Evolutionary conservation across 768 basidiomycete genomes (phyloP).

Genomic region (Fistulinella prunicolor): DNA sequence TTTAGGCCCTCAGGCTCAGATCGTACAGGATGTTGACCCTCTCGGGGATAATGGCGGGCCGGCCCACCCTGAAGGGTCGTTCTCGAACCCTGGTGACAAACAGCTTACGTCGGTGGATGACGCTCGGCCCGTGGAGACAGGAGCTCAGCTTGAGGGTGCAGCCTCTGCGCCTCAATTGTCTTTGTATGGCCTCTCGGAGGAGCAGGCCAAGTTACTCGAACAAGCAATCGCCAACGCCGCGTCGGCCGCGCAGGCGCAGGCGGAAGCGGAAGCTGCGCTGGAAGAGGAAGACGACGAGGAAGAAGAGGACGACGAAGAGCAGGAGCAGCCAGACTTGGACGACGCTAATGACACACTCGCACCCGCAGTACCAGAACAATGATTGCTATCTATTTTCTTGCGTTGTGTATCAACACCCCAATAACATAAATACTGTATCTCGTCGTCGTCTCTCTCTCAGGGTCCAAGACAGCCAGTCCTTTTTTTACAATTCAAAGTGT

Average conservation of each 20-base stretch:
- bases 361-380: constrained; percentile 7
- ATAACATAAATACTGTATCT: constrained; percentile 25
- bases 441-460: constrained; percentile 6
- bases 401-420: constrained; percentile 19
- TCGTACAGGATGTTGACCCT: constrained; percentile 7
- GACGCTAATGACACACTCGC: constrained; percentile 13
- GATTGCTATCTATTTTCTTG: constrained; percentile 23
- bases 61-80: constrained; percentile 14
- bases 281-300: constrained; percentile 66
- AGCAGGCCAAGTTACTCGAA: constrained; percentile 66
- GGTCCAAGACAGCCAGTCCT: constrained; percentile 10
- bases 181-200: constrained; percentile 69
- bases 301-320: constrained; percentile 44
- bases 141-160: constrained; percentile 4
- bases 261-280: constrained; percentile 72
- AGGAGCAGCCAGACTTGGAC: constrained; percentile 27
- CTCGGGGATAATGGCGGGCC: not conserved
- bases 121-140: constrained; percentile 6
- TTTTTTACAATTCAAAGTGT: constrained; percentile 10
- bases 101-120: constrained; percentile 5
- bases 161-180: constrained; percentile 45
- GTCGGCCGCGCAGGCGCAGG: constrained; percentile 71
- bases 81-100: constrained; percentile 5
- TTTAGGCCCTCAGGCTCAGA: constrained; percentile 22
- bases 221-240: constrained; percentile 74